Conservation (phyloP, 2,329 filamentous ascomycete genomes). For the Fusarium azukiicola region DNA sequence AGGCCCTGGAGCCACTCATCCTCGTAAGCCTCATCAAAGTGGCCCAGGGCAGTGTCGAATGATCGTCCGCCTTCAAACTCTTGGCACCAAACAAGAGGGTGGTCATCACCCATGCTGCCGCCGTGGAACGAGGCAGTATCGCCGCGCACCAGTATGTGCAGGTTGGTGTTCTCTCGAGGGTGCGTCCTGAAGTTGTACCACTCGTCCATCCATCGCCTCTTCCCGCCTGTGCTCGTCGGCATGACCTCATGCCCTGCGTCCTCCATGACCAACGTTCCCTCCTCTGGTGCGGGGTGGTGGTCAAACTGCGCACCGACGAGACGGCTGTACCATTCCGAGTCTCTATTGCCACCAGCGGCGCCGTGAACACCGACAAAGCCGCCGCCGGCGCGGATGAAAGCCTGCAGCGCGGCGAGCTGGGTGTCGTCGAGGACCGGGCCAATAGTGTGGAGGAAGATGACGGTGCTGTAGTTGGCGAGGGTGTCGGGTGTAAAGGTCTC, state of each 20-base stretch:
- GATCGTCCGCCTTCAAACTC: constrained; percentile 28
- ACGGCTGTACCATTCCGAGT: constrained; percentile 9
- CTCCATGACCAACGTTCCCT: constrained; percentile 26
- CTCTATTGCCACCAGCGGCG: constrained; percentile 20
- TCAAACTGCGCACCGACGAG: constrained; percentile 36
- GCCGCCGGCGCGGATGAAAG: constrained; percentile 23
- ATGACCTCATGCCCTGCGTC: constrained; percentile 21
- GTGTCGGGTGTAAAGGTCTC: neutral
- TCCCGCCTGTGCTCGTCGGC: fast-evolving
- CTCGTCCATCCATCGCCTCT: constrained; percentile 39
- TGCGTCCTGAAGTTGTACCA: constrained; percentile 38
- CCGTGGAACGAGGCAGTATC: neutral
- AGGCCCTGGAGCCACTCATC: constrained; percentile 36
- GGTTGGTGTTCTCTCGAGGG: neutral
- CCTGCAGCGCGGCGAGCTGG: constrained; percentile 1
- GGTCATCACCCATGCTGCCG: neutral
- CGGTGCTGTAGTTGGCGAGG: constrained; percentile 17
- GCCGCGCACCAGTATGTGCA: constrained; percentile 10
- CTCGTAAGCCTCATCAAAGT: constrained; percentile 38
- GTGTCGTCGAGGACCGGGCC: constrained; percentile 14
- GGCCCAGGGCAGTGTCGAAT: constrained; percentile 41
- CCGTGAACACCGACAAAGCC: constrained; percentile 44
- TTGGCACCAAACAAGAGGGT: constrained; percentile 36
- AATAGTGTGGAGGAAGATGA: constrained; percentile 37
- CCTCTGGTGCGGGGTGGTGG: constrained; percentile 35